Evolutionary conservation across 225 moss, liverwort and hornwort species (phyloP).

Genomic region (Antitrichia curtipendula): DNA sequence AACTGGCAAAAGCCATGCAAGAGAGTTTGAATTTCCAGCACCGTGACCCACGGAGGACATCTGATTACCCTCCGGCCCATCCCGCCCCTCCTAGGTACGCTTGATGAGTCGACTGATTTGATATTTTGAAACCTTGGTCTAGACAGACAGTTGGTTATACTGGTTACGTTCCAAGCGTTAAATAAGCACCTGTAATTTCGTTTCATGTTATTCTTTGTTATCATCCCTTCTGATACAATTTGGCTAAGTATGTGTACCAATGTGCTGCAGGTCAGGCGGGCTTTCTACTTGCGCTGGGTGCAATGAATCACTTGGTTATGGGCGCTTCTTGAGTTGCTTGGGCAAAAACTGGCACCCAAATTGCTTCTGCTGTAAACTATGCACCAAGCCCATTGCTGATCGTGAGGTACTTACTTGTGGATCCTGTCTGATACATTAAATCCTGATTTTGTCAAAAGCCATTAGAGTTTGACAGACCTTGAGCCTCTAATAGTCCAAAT

Average conservation of each 20-base stretch:
- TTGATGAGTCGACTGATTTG: neutral
- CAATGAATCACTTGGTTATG: constrained; percentile 53
- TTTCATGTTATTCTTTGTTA: neutral
- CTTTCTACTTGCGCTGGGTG: constrained; percentile 58
- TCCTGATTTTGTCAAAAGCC: neutral
- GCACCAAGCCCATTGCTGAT: constrained; percentile 73
- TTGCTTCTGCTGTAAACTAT: constrained; percentile 75
- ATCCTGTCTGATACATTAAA: neutral
- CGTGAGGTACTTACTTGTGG: constrained; percentile 43
- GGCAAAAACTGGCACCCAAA: constrained; percentile 83
- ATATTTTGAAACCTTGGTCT: neutral
- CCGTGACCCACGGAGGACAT: constrained; percentile 6
- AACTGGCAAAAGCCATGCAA: constrained; percentile 49
- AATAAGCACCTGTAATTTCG: neutral
- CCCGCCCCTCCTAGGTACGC: constrained; percentile 11
- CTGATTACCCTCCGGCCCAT: neutral
- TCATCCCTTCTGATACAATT: neutral
- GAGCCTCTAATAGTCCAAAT: neutral
- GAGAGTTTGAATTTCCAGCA: constrained; percentile 35
- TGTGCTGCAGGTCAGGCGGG: constrained; percentile 16
- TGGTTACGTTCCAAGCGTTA: neutral
- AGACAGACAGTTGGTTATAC: neutral
- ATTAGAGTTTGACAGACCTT: neutral
- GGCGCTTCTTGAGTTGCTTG: constrained; percentile 85
- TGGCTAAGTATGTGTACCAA: neutral